These are phyloP conservation scores for Candida sp. DNA, from an alignment of 1,139 yeast genomes.

Conservation along the genomic window DNA sequence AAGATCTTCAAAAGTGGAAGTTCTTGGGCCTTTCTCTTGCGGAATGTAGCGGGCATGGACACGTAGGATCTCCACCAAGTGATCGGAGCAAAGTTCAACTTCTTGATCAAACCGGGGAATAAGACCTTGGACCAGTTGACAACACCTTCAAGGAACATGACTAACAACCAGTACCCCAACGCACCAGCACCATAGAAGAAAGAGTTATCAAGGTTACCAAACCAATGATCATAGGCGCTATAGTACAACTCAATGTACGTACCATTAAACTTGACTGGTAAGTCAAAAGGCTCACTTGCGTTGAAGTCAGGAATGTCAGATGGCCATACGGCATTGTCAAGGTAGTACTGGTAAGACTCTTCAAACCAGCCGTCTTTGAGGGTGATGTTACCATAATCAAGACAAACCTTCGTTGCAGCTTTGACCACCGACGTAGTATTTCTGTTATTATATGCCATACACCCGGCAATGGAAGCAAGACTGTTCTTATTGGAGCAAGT, in stretches of 20 bases:
- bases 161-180: constrained; percentile 52
- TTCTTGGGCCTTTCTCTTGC: constrained; percentile 26
- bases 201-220: constrained; percentile 41
- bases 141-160: constrained; percentile 42
- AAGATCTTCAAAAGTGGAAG: constrained; percentile 21
- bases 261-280: constrained; percentile 25
- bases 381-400: constrained; percentile 8
- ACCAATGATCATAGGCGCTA: constrained; percentile 17
- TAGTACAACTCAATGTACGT: constrained; percentile 13
- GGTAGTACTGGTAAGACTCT: constrained; percentile 20
- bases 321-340: constrained; percentile 20
- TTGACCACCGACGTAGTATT: not conserved
- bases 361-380: constrained; percentile 19
- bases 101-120: constrained; percentile 26
- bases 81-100: constrained; percentile 24
- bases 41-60: constrained; percentile 31
- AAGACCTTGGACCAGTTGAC: constrained; percentile 42
- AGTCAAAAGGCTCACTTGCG: constrained; percentile 18
- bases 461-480: constrained; percentile 12
- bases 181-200: constrained; percentile 52
- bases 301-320: constrained; percentile 26
- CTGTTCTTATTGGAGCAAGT: too few species aligned
- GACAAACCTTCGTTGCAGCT: not conserved
- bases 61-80: constrained; percentile 30
- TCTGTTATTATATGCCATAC: constrained; percentile 7